These are phyloP conservation scores for Choanephora cucurbitarum DNA, from an alignment of 371 early-diverging fungal genomes.

Conservation along the genomic window DNA sequence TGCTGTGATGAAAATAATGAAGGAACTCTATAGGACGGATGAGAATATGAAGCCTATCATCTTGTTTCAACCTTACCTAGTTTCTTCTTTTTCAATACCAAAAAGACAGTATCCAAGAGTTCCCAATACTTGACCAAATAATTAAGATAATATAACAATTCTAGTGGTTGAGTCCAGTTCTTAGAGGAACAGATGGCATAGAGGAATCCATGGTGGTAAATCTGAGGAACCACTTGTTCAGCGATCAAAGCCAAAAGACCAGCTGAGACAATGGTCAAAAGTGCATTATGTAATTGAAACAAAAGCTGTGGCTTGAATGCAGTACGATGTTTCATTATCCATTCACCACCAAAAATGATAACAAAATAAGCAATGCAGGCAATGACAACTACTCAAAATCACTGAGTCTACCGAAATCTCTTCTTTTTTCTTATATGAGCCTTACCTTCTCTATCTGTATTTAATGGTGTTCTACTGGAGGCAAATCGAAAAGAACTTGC, in stretches of 20 bases:
- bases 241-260: constrained; percentile 60
- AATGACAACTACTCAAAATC: constrained; percentile 54
- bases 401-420: too few species aligned
- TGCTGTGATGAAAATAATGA: constrained; percentile 83
- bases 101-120: constrained; percentile 68
- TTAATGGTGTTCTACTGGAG: constrained; percentile 62
- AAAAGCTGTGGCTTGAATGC: constrained; percentile 60
- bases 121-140: constrained; percentile 75
- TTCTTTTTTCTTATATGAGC: neutral
- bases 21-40: constrained; percentile 65
- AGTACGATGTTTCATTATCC: constrained; percentile 52
- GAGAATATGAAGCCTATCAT: too few species aligned
- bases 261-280: constrained; percentile 64
- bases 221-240: constrained; percentile 68
- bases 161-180: constrained; percentile 59
- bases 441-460: constrained; percentile 48
- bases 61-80: constrained; percentile 43
- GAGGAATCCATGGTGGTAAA: constrained; percentile 63
- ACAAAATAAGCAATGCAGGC: constrained; percentile 57
- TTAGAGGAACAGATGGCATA: constrained; percentile 57
- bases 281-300: constrained; percentile 72
- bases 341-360: constrained; percentile 67
- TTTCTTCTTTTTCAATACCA: constrained; percentile 68
- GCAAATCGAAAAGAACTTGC: constrained; percentile 54
- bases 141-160: constrained; percentile 69